A percentile compares a stretch with the other conserved stretches of the same genome.
These are phyloP conservation scores for Hebeloma cylindrosporum DNA, from an alignment of 768 basidiomycete genomes.

Conservation along the genomic window DNA sequence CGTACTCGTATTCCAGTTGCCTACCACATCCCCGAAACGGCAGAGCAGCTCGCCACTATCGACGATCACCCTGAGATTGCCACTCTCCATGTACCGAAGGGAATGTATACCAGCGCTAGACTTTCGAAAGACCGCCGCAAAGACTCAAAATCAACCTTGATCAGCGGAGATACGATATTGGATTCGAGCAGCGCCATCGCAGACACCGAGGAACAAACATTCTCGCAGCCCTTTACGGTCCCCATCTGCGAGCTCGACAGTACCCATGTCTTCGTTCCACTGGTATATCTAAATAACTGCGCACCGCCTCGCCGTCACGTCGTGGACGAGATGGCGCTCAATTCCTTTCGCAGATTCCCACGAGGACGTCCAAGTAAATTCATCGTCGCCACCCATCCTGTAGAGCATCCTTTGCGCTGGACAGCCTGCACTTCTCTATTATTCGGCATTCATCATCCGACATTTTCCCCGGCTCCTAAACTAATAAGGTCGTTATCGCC, in stretches of 20 bases:
- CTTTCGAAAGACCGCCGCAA: conserved; percentile 39
- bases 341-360: conserved; percentile 45
- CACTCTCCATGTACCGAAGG: conserved; percentile 52
- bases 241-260: background rate
- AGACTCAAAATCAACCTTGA: background rate
- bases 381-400: background rate
- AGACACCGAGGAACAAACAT: no score
- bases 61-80: conserved; percentile 59
- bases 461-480: no score
- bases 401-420: background rate
- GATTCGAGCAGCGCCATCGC: no score
- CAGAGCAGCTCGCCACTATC: conserved; percentile 56
- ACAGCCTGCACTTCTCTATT: no score
- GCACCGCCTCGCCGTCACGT: conserved; percentile 67
- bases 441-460: no score
- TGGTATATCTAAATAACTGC: conserved; percentile 60
- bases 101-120: conserved; percentile 67
- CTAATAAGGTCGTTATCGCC: no score
- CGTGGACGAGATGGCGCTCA: conserved; percentile 68
- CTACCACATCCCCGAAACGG: conserved; percentile 68
- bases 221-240: no score
- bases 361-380: background rate
- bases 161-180: no score
- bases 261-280: conserved; percentile 48
- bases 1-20: conserved; percentile 60